Conservation (phyloP, 441 rosid genomes). For the Raphanus hybrid region DNA sequence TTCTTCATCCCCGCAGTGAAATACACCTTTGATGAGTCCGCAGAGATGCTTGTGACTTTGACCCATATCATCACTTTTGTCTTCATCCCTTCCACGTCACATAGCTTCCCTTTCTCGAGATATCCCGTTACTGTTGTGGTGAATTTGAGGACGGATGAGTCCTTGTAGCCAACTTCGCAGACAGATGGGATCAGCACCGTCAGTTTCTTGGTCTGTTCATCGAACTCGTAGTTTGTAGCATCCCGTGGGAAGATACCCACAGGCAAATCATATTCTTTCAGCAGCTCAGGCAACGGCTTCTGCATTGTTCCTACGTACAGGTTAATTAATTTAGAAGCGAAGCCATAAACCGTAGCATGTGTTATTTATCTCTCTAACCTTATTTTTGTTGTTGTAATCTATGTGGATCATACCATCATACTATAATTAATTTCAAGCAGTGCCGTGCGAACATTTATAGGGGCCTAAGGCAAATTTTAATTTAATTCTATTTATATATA, state of each 20-base stretch:
- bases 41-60: constrained; percentile 71
- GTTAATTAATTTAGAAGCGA: background rate
- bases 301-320: constrained; percentile 74
- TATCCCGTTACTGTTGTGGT: constrained; percentile 63
- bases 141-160: constrained; percentile 84
- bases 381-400: background rate
- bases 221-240: constrained; percentile 94
- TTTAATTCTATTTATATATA: too few relatives aligned
- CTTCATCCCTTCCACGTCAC: constrained; percentile 86
- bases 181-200: constrained; percentile 70
- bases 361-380: background rate
- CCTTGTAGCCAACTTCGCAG: constrained; percentile 92
- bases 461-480: too few relatives aligned
- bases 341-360: background rate
- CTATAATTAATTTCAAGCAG: background rate
- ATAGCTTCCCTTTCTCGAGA: constrained; percentile 79
- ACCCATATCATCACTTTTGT: constrained; percentile 89
- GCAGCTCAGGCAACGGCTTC: constrained; percentile 83
- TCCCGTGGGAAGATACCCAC: constrained; percentile 89
- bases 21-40: constrained; percentile 75
- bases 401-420: background rate
- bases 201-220: constrained; percentile 74
- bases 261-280: constrained; percentile 77
- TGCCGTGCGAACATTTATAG: too few relatives aligned
- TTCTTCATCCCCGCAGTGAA: constrained; percentile 83